Percentiles rank a stretch among this genome's conserved stretches.
Conservation (phyloP, 2,329 filamentous ascomycete species). For the Teratosphaeria epicoccoides region DNA sequence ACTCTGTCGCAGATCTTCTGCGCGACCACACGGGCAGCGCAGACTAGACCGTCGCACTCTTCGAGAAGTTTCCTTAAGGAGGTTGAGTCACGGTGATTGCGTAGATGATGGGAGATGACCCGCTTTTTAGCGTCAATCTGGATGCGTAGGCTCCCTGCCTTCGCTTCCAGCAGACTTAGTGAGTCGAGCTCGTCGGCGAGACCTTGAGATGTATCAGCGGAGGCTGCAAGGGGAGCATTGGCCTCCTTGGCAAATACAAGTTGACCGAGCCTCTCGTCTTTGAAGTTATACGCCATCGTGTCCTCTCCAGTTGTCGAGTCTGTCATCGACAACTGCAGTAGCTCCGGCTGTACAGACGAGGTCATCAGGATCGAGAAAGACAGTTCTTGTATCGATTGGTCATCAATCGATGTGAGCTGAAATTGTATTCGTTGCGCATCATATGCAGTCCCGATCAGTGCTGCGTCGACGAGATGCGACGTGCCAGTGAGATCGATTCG, state of each 20-base stretch:
- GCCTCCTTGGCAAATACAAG: neutral
- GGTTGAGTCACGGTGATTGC: constrained; percentile 28
- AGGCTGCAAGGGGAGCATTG: neutral
- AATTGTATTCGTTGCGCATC: neutral
- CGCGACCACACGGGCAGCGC: constrained; percentile 30
- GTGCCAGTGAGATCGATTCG: constrained; percentile 5
- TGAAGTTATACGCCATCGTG: neutral
- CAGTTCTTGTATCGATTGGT: neutral
- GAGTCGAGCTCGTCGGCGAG: constrained; percentile 32
- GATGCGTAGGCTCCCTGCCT: constrained; percentile 17
- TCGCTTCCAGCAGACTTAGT: constrained; percentile 23
- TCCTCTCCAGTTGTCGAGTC: neutral
- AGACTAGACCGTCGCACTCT: constrained; percentile 34
- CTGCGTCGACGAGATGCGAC: constrained; percentile 6
- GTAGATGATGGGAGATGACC: constrained; percentile 29
- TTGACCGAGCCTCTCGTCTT: neutral
- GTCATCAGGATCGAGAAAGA: neutral
- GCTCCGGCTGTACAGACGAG: neutral
- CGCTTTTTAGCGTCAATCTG: constrained; percentile 21
- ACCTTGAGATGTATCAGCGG: constrained; percentile 6
- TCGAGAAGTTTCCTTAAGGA: constrained; percentile 30
- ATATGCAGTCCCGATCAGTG: neutral
- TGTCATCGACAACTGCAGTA: neutral
- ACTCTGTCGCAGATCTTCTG: constrained; percentile 24
- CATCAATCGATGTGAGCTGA: neutral